Evolutionary conservation across 2,329 filamentous ascomycete genomes (phyloP), one percentile per base, ranked within the genome.

Genomic region (Aspergillus ibericus): DNA sequence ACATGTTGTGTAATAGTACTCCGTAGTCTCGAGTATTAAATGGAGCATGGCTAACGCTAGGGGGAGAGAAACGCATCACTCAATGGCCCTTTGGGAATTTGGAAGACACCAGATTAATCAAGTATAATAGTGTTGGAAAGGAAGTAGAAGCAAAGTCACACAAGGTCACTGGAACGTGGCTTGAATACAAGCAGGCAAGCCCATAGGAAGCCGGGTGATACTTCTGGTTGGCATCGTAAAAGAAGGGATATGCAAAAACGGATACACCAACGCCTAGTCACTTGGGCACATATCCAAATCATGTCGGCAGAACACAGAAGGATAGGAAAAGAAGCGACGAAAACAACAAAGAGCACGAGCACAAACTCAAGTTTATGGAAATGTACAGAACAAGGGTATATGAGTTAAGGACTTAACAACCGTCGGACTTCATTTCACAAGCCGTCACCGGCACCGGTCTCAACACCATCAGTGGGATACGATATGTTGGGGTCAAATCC

Each of bases 371-470:
- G 40, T 38, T 62, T 61, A 62, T 69, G 59, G 66, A 71, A 72
- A 74, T 73, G 66, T 75, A 75, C 72, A 68, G 67, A 73, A 66
- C 68, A 73, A 71, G 72, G 72, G 72, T 74, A 74, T 74, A 74
- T 71, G 65, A 71, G 66, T 60, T 66, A 70, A 64, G 62, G 72
- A 67, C 65, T 67, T 66, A 69, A 72, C 65, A 66, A 70, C 68
- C 67, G 65, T 68, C 60, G 66, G 67, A 55, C 63, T 54, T 70
- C 69, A 61, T 73, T 48, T 75, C 69, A 77, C 63, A 77, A 62
- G 65, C 66, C 63, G 56, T 75, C 74, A 53, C 70, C 71, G 58
- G 74, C 68, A 65, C 75, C 75, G 50, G 76, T 78, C 65, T 78
- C 77, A 63, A 79, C 77, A 65, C 76, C 74, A 61, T 79, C 77